A percentile compares a stretch with the other conserved stretches of the same genome.
These are phyloP conservation scores for Ascochyta koolunga DNA, from an alignment of 2,329 filamentous ascomycete genomes.

Conservation along the genomic window DNA sequence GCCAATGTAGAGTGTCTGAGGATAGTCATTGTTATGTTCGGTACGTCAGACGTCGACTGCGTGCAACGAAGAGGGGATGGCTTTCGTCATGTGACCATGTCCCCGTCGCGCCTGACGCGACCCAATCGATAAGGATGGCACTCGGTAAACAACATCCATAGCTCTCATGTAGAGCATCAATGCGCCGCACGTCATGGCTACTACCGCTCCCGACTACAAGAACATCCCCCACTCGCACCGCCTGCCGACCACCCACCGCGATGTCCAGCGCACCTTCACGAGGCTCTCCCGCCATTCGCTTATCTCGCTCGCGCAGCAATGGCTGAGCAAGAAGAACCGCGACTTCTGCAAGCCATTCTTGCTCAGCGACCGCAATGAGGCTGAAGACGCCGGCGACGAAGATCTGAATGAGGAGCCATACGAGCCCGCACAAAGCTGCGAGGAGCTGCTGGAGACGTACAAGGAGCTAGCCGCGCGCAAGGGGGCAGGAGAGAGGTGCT, in stretches of 20 bases:
- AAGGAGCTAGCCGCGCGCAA: slow-evolving; percentile 50
- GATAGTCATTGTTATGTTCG: not conserved
- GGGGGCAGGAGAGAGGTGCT: slow-evolving; percentile 61
- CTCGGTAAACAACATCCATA: slow-evolving; percentile 27
- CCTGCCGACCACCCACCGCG: slow-evolving; percentile 68
- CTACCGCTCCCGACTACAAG: slow-evolving; percentile 73
- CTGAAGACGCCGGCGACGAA: slow-evolving; percentile 58
- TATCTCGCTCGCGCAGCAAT: slow-evolving; percentile 74
- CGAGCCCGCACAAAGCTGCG: slow-evolving; percentile 68
- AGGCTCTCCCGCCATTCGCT: slow-evolving; percentile 75
- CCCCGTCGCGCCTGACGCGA: slow-evolving; percentile 12
- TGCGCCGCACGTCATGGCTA: slow-evolving; percentile 52
- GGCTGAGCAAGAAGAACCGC: slow-evolving; percentile 73
- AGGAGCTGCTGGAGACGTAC: slow-evolving; percentile 66
- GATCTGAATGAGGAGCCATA: slow-evolving; percentile 66
- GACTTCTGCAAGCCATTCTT: slow-evolving; percentile 66
- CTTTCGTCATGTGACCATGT: not conserved
- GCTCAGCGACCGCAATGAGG: slow-evolving; percentile 48
- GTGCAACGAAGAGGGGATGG: not conserved
- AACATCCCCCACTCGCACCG: slow-evolving; percentile 74
- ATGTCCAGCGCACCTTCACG: slow-evolving; percentile 69
- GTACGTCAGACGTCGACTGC: not conserved
- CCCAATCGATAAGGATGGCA: slow-evolving; percentile 29
- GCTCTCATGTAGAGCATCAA: slow-evolving; percentile 38
- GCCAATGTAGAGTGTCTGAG: not conserved